phyloP scores from a whole-genome alignment of 768 basidiomycete species.

The Hirschioporus abietinus region DNA sequence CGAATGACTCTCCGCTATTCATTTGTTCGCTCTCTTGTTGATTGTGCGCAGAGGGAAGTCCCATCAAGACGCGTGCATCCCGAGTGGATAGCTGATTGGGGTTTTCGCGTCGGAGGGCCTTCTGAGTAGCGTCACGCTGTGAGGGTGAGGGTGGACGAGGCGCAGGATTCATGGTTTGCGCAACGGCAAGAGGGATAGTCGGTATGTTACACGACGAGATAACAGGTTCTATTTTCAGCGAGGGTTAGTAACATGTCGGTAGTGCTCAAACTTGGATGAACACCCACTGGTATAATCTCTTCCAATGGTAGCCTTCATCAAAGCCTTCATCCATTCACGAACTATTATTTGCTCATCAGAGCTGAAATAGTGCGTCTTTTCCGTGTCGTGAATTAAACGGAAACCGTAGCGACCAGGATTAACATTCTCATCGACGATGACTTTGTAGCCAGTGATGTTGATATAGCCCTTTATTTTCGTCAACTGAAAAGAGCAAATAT shows the following conservation, averaged over 20 bases:
- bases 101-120: constrained; percentile 80
- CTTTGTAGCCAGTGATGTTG: constrained; percentile 86
- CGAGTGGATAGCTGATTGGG: constrained; percentile 75
- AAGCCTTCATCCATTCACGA: constrained; percentile 99
- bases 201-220: constrained; percentile 96
- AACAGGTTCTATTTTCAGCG: constrained; percentile 62
- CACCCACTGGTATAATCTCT: constrained; percentile 84
- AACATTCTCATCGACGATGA: constrained; percentile 87
- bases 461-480: constrained; percentile 96
- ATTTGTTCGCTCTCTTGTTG: constrained; percentile 23
- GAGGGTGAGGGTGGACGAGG: constrained; percentile 92
- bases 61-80: constrained; percentile 72
- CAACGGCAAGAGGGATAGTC: constrained; percentile 90
- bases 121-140: constrained; percentile 82
- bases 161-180: constrained; percentile 94
- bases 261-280: constrained; percentile 1
- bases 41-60: constrained; percentile 36
- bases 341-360: constrained; percentile 80
- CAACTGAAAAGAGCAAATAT: constrained; percentile 46
- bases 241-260: constrained; percentile 13
- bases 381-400: constrained; percentile 83
- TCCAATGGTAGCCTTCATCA: constrained; percentile 98
- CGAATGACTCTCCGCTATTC: constrained; percentile 43
- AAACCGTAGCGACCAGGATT: constrained; percentile 94
- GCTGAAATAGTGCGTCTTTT: constrained; percentile 87